Evolutionary conservation across 2,329 filamentous ascomycete species (phyloP), one percentile per base, ranked within the genome.

Genomic region (Botrytis pseudocinerea): DNA sequence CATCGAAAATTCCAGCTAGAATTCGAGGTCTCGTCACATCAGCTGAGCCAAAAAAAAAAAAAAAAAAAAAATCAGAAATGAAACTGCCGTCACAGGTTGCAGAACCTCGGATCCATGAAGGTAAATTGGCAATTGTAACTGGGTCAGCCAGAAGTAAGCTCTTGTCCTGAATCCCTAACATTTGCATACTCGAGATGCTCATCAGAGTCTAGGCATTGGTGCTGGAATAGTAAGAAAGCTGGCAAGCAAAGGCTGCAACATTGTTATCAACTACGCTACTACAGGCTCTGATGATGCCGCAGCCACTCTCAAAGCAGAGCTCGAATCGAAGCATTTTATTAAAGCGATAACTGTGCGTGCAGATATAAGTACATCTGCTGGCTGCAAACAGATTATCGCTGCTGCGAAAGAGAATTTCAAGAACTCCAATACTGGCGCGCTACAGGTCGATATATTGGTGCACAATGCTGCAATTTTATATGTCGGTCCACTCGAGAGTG

Each of bases 371-470:
- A 87, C 87, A 1, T 84, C 88, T 59, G 85, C 85, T 22, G 89
- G 89, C 3, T 89, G 90, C 4, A 83, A 85, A 9, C 82, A 86
- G 57, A 86, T 93, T 71, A 81, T 94, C 76, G 81, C 85, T 20
- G 85, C 85, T 0, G 85, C 88, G 4, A 85, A 87, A 76, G 12
- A 70, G 12, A 38, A 69, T 20, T 71, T 71, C 63, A 65, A 71
- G 1, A 46, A 72, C 28, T 22, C 70, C 70, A 72, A 69, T 22
- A 84, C 87, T 75, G 83, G 88, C 78, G 78, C 82, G 74, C 87
- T 93, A 80, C 88, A 90, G 77, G 86, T 97, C 78, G 93, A 96
- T 82, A 93, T 96, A 73, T 85, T 97, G 73, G 85, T 97, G 84
- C 95, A 97, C 87, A 96, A 95, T 82, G 93, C 94, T 32, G 93